These are phyloP conservation scores for Ehretia macrophylla DNA, from an alignment of 257 asterid species.

Conservation along the genomic window DNA sequence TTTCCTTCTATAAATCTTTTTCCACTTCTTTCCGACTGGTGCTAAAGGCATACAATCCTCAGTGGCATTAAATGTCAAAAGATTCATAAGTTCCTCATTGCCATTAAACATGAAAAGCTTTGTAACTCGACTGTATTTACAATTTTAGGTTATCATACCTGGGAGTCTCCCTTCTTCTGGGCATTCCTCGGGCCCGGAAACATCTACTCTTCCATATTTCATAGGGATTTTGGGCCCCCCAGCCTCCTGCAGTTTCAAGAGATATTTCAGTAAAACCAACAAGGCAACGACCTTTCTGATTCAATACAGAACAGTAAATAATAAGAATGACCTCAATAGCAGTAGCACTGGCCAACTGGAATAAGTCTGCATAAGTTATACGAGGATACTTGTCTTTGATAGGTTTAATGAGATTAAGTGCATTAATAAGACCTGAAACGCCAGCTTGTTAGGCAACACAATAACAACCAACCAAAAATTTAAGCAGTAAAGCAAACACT, in stretches of 20 bases:
- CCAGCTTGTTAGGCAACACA: constrained; percentile 34
- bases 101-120: not conserved
- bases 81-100: not conserved
- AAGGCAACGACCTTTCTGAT: constrained; percentile 1
- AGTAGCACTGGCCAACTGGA: constrained; percentile 96
- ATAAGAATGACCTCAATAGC: constrained; percentile 68
- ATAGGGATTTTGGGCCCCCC: constrained; percentile 96
- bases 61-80: not conserved
- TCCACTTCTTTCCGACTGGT: no score
- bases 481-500: constrained; percentile 8
- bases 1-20: no score
- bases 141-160: constrained; percentile 40
- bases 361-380: constrained; percentile 82
- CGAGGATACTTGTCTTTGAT: constrained; percentile 86
- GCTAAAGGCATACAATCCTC: no score
- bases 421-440: constrained; percentile 84
- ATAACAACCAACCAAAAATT: constrained; percentile 5
- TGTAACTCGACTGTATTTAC: no score
- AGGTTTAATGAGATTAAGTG: constrained; percentile 93
- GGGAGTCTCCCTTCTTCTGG: constrained; percentile 99
- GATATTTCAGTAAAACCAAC: constrained; percentile 12
- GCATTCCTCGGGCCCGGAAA: constrained; percentile 72
- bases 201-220: constrained; percentile 97
- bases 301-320: constrained; percentile 2
- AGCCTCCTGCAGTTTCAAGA: constrained; percentile 61